A percentile compares a stretch with the other conserved stretches of the same genome.
Evolutionary conservation across 768 basidiomycete genomes (phyloP).

Genomic region (Pulveroboletus sp.): DNA sequence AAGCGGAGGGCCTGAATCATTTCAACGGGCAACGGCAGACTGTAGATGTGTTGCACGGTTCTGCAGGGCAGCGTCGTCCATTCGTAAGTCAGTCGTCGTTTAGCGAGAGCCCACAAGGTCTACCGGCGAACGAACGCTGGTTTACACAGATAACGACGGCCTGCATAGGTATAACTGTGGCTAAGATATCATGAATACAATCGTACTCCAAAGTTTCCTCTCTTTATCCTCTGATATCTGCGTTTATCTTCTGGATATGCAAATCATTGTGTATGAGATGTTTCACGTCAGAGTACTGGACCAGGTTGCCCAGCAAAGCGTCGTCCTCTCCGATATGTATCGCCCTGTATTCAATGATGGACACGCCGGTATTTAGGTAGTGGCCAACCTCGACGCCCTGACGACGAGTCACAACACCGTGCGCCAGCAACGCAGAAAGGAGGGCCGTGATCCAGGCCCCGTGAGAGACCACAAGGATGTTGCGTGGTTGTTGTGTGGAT

Average conservation of each 20-base stretch:
- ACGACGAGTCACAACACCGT: constrained; percentile 34
- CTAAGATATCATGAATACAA: constrained; percentile 8
- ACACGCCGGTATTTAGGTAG: constrained; percentile 36
- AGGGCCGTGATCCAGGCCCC: constrained; percentile 59
- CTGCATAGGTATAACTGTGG: constrained; percentile 7
- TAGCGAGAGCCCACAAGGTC: not conserved
- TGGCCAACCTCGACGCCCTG: constrained; percentile 26
- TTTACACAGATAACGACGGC: not conserved
- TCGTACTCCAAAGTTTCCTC: not conserved
- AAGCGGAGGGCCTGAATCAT: not conserved
- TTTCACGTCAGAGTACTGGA: constrained; percentile 49
- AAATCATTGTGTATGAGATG: constrained; percentile 41
- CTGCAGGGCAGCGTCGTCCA: not conserved
- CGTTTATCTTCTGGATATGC: constrained; percentile 43
- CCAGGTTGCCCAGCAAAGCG: constrained; percentile 34
- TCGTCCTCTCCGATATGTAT: constrained; percentile 16
- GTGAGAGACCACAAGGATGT: constrained; percentile 61
- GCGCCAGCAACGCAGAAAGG: constrained; percentile 43
- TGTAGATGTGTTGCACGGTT: not conserved
- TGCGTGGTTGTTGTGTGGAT: constrained; percentile 27
- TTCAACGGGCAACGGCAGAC: not conserved
- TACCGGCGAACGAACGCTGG: not conserved
- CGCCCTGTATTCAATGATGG: constrained; percentile 50
- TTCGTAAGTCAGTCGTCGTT: not conserved
- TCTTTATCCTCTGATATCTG: constrained; percentile 35